Conservation (phyloP, 352 stramenopile species). For the Blastocystis sp. region DNA sequence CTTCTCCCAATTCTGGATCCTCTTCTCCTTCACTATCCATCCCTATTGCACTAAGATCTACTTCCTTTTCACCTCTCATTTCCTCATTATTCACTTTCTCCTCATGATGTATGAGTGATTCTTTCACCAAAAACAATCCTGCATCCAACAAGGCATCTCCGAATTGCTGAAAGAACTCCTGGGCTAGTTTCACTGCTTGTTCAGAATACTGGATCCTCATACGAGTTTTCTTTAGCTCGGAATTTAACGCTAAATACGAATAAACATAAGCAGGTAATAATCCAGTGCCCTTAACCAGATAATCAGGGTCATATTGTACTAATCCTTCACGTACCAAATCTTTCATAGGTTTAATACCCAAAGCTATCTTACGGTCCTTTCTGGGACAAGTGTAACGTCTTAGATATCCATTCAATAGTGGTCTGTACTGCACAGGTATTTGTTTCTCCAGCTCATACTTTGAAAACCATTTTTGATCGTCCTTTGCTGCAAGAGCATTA, state of each 20-base stretch:
- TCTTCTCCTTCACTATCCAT: too few species aligned
- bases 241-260: background rate
- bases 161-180: conserved; percentile 12
- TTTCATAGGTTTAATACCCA: background rate
- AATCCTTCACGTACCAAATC: background rate
- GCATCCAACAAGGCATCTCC: background rate
- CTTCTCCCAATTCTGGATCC: too few species aligned
- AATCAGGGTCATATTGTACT: background rate
- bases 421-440: background rate
- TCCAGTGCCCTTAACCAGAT: too few species aligned
- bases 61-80: too few species aligned
- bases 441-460: background rate
- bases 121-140: too few species aligned
- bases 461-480: background rate
- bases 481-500: background rate
- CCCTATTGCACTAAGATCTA: too few species aligned
- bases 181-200: background rate
- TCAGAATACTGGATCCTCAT: background rate
- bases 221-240: background rate
- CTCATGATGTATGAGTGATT: too few species aligned
- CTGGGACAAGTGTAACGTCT: background rate
- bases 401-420: background rate
- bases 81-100: too few species aligned
- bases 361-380: background rate
- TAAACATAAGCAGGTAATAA: background rate